Base-by-base conservation (phyloP, 78 protist genomes). In the Speleostelium caveatum region DNA sequence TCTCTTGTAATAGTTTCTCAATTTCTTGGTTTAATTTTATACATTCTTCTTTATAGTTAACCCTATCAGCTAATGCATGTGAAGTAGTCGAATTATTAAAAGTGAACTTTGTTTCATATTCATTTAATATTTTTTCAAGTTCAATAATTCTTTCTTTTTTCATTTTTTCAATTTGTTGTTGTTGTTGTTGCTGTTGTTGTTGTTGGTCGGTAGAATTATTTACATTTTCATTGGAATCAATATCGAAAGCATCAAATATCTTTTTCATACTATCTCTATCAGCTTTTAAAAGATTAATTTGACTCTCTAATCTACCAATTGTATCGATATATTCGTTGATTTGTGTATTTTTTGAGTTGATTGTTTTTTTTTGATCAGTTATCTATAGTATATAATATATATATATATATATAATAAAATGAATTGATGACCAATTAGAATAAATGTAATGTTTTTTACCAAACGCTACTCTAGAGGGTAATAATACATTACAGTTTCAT, bases 1-100 rank as follows among this genome's bases (percentile, higher is more conserved):
- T 88, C 36, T 88, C 91, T 83, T 83, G 66, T 21, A 83, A 19
- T 38, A 83, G 51, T n/a, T 53, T 35, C 22, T 83, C 91, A 22
- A 83, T 83, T 74, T 83, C 86, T 62, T 60, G 26, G 26, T 76
- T 63, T 32, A 76, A 53, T 28, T 55, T 78, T 19, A n/a, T 30
- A 39, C 41, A 55, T 45, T 83, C 91, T 24, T 39, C 67, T 39
- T 45, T 67, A 41, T 83, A 83, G 39, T 83, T 53, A 0, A 59
- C 38, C 6, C 2, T 22, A 33, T 42, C 60, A 2, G 24, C 58
- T 17, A 62, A 33, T 24, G 24, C 58, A 26, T 30, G 60, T 2
- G 0, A 32, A 10, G 5, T 14, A 36, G 17, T 73, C 5, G 79
- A 32, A 6, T 12, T 73, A 22, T 24, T 19, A 16, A 28, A 33